Conservation (phyloP, 225 moss, liverwort and hornwort species). For the Antitrichia curtipendula region DNA sequence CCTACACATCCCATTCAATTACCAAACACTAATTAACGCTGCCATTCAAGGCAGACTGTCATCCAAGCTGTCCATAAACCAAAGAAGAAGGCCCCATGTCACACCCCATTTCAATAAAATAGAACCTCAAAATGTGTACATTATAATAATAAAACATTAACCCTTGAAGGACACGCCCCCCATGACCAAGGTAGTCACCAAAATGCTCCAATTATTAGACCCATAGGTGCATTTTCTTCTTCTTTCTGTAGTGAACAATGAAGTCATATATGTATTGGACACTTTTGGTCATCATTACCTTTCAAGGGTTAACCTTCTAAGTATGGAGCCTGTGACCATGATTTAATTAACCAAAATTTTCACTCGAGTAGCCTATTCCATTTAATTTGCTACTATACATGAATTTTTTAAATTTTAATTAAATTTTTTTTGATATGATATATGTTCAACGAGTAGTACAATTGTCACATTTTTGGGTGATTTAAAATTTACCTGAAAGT, state of each 20-base stretch:
- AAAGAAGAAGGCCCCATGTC: too few species aligned
- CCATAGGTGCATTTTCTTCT: neutral
- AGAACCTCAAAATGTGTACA: neutral
- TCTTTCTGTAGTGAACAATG: rapidly evolving
- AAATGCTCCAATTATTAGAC: neutral
- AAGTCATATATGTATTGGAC: neutral
- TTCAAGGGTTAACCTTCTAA: neutral
- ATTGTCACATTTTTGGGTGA: neutral
- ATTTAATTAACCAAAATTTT: neutral
- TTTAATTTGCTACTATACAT: neutral
- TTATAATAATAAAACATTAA: neutral
- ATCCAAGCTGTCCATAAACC: neutral
- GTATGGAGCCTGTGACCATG: neutral
- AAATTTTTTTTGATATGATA: too few species aligned
- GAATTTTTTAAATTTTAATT: neutral
- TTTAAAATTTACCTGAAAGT: rapidly evolving
- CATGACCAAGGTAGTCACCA: neutral
- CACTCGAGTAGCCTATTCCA: neutral
- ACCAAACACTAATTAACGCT: neutral
- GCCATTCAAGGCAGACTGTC: neutral
- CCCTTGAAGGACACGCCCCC: too few species aligned
- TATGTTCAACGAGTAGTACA: neutral
- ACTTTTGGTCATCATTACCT: neutral
- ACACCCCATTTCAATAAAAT: neutral
- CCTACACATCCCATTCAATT: neutral